Base-by-base conservation (phyloP, 371 early-diverging fungal species). In the Mortierella sp. region DNA sequence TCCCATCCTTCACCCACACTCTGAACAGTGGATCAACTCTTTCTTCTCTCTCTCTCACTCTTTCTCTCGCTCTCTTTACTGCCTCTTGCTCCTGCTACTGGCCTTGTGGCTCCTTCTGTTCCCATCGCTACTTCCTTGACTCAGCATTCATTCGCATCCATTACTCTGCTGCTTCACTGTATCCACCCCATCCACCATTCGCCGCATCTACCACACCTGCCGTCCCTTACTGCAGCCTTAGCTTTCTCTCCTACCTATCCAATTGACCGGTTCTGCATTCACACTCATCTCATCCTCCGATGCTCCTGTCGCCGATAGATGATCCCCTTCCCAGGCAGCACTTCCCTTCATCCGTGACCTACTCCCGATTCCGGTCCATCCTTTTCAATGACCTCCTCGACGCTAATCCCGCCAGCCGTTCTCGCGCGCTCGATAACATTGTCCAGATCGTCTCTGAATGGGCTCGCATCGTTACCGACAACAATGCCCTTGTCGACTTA, bases 291-390 rank as follows among this genome's bases (percentile, higher is more conserved):
- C 21, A 18, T 45, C 57, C 29, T 60, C 57, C 60, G 57, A 76
- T 76, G 77, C 72, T 71, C 68, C 65, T 76, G 56, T 76, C 77
- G 60, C 77, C 77, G 37, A 72, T 71, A 76, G 77, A 76, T 66
- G 77, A 76, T 57, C 72, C 74, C 11, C 63, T 74, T 48, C 65
- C 77, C 25, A 71, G 63, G 64, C 72, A 66, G 58, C 37, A 66
- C 28, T 64, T 51, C 57, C 62, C 70, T 19, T 65, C 70, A 21
- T 76, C 77, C 9, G 68, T 76, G 55, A 76, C 77, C 23, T 76
- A 67, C 62, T 70, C 83, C 71, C 63, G 89, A 79, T 80, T 85
- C 87, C 61, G 83, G 61, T 75, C 74, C 16, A 82, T 73, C 14
- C 79, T 81, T 58, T 81, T 79, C 53, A 65, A 73, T 56, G 74